phyloP scores from a whole-genome alignment of 441 rosid genomes.

The Breynia disticha region DNA sequence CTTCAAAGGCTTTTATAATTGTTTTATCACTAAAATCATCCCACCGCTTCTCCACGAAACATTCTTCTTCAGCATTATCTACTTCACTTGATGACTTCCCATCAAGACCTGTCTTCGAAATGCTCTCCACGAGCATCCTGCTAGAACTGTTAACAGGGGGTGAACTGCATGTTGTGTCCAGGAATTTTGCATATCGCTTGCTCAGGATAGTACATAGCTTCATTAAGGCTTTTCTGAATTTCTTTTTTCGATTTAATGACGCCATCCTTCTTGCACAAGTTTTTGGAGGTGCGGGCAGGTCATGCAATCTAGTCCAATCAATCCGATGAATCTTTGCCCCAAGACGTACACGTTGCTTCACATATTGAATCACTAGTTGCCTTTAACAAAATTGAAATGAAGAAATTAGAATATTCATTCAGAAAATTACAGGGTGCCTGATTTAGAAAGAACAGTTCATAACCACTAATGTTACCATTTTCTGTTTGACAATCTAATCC shows the following conservation, averaged over 20 bases:
- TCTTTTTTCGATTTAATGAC: slow-evolving; percentile 39
- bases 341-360: slow-evolving; percentile 59
- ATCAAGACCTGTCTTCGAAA: slow-evolving; percentile 17
- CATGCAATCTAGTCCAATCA: slow-evolving; percentile 61
- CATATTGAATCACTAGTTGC: slow-evolving; percentile 70
- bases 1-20: slow-evolving; percentile 52
- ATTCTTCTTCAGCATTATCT: slow-evolving; percentile 29
- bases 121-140: slow-evolving; percentile 31
- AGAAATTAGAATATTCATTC: not conserved
- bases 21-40: slow-evolving; percentile 66
- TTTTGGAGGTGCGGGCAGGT: slow-evolving; percentile 60
- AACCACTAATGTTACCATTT: no score
- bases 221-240: slow-evolving; percentile 67
- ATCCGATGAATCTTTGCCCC: slow-evolving; percentile 82
- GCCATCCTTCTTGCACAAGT: slow-evolving; percentile 69
- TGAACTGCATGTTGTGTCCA: slow-evolving; percentile 42
- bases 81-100: slow-evolving; percentile 16
- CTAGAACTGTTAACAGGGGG: slow-evolving; percentile 23
- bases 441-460: no score
- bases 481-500: no score
- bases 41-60: slow-evolving; percentile 54
- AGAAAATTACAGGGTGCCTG: not conserved
- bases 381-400: slow-evolving; percentile 35
- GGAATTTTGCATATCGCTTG: slow-evolving; percentile 55
- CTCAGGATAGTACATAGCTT: slow-evolving; percentile 76